phyloP scores from a whole-genome alignment of 2,329 filamentous ascomycete species.

The Arthrobotrys pseudoclavata region DNA sequence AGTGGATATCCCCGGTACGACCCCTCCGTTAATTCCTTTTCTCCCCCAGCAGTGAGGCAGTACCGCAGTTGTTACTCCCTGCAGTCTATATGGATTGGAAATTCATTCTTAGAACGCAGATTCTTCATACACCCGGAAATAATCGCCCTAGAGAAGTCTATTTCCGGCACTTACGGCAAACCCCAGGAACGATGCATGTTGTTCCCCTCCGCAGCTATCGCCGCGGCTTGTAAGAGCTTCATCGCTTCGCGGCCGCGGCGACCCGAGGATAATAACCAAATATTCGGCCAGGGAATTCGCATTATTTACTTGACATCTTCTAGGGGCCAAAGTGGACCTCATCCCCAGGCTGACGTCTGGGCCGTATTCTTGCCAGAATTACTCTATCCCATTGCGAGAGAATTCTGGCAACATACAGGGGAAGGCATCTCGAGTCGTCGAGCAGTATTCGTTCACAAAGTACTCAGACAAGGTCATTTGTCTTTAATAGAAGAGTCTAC shows the following conservation, averaged over 20 bases:
- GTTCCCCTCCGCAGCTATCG: constrained; percentile 80
- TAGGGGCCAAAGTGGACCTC: constrained; percentile 66
- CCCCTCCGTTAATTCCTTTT: constrained; percentile 54
- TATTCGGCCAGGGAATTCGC: background rate
- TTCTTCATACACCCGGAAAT: constrained; percentile 94
- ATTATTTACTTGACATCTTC: constrained; percentile 21
- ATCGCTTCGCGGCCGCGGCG: constrained; percentile 67
- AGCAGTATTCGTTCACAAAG: constrained; percentile 86
- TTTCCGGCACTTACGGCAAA: constrained; percentile 75
- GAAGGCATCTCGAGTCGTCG: constrained; percentile 92
- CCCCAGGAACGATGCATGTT: constrained; percentile 80
- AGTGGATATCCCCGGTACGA: constrained; percentile 88
- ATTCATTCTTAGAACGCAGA: constrained; percentile 67
- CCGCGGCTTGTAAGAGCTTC: constrained; percentile 81
- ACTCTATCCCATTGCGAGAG: constrained; percentile 81
- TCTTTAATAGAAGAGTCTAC: constrained; percentile 67
- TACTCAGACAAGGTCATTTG: constrained; percentile 79
- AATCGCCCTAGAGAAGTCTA: constrained; percentile 77
- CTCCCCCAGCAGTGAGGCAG: background rate
- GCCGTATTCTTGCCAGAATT: constrained; percentile 77
- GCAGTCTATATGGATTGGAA: background rate
- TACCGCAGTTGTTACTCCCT: background rate
- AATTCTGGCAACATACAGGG: constrained; percentile 97
- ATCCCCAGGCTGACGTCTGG: constrained; percentile 65
- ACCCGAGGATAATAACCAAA: background rate